Conservation (phyloP, 257 asterid genomes). For the Solanum chaucha region DNA sequence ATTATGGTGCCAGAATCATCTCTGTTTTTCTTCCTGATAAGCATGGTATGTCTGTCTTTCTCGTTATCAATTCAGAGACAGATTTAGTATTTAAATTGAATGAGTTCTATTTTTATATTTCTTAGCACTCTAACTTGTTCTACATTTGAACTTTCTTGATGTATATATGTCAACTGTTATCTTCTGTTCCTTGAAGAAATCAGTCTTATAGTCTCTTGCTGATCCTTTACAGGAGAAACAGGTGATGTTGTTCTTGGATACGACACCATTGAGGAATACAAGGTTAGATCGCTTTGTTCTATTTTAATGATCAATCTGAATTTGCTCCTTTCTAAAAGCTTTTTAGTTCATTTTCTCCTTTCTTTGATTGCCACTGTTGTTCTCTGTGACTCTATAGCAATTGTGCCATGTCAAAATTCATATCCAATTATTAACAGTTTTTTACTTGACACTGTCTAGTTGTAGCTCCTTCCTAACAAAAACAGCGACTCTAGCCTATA, state of each 20-base stretch:
- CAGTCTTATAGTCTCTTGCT: background rate
- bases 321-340: background rate
- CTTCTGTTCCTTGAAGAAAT: background rate
- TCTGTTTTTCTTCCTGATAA: constrained; percentile 10
- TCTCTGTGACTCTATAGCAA: background rate
- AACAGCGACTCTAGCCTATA: background rate
- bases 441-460: background rate
- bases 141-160: background rate
- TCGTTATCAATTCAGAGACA: background rate
- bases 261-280: constrained; percentile 44
- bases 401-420: background rate
- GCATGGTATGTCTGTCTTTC: background rate
- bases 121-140: background rate
- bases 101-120: background rate
- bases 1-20: constrained; percentile 11
- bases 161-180: background rate
- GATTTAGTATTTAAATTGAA: background rate
- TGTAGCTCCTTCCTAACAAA: background rate
- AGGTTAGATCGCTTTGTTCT: constrained; percentile 21
- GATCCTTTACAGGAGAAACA: constrained; percentile 33
- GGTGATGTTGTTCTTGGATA: constrained; percentile 77
- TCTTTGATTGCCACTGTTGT: background rate
- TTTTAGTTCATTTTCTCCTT: background rate
- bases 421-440: background rate
- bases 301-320: background rate